Base-by-base conservation (phyloP, 2,329 filamentous ascomycete genomes). In the Aspergillus texensis region DNA sequence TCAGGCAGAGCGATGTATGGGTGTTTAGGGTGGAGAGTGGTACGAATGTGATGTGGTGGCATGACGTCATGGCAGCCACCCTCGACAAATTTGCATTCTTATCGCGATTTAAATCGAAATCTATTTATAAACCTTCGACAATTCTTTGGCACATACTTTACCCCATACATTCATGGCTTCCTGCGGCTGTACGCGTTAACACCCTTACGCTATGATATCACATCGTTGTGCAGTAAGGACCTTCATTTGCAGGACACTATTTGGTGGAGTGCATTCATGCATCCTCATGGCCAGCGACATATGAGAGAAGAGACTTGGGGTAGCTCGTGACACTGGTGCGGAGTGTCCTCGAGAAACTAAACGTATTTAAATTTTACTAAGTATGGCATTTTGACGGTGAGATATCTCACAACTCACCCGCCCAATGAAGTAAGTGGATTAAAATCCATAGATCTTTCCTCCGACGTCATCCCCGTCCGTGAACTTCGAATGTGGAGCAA, bases 231-330 rank as follows among this genome's bases (percentile, higher is more conserved):
- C 19, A 39, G 52, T 36, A 39, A 55, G 32, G n/a, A 14, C 52
- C 11, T 19, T 55, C 52, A 55, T 55, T 55, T 26, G 52, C 52
- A 55, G 52, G n/a, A 39, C 28, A 55, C 52, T 55, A 55, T 55
- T 55, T 55, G 52, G 34, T 26, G 52, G 32, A 39, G 32, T 39
- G 52, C 30, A 21, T 54, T 21, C 52, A 26, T 54, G 30, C 32
- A 16, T 54, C 3, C 34, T 55, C 52, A 6, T 39, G 36, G 26
- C 28, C 10, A 52, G 28, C 28, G 28, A 24, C 48, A 52, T 34
- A 21, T 52, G 26, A 28, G 46, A 30, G 28, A 26, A 26, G 26
- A 11, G 30, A 34, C 30, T 28, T n/a, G 28, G 48, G 28, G 48
- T 6, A 32, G 28, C 48, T 52, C 28, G 48, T 52, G 48, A 32